Conservation (phyloP, 1,284 basidiomycete genomes). For the Golubevia sp. region DNA sequence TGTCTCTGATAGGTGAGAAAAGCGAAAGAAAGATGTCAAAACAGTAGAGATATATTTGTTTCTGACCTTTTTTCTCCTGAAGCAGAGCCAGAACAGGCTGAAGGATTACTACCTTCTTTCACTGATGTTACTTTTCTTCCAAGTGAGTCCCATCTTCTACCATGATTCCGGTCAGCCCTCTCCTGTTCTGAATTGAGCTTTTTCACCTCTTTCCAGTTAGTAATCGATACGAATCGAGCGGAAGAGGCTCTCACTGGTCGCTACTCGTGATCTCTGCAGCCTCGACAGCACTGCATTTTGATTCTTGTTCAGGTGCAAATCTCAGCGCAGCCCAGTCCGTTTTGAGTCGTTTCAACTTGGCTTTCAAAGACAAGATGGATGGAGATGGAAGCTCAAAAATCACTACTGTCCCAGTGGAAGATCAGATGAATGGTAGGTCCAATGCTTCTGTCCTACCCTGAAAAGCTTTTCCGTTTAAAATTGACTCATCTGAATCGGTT, state of each 20-base stretch:
- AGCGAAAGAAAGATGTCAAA: too few species aligned
- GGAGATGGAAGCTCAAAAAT: too few species aligned
- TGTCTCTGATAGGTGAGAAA: not conserved
- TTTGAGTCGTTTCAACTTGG: not conserved
- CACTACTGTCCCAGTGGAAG: not conserved
- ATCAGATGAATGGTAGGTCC: not conserved
- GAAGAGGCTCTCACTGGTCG: not conserved
- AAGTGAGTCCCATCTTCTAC: too few species aligned
- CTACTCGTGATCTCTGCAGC: not conserved
- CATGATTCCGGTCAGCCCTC: conserved; percentile 1
- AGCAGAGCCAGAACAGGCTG: too few species aligned
- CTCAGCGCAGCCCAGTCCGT: not conserved
- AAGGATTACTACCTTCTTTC: too few species aligned
- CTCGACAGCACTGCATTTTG: not conserved
- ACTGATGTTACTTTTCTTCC: too few species aligned
- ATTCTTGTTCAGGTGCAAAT: not conserved
- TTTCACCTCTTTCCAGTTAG: conserved; percentile 5
- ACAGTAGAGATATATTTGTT: too few species aligned
- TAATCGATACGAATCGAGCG: too few species aligned
- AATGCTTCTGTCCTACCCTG: not conserved
- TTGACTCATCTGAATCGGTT: not conserved
- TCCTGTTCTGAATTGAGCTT: conserved; percentile 10
- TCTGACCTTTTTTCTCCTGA: too few species aligned
- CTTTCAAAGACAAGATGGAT: not conserved
- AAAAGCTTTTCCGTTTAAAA: not conserved